phyloP scores from a whole-genome alignment of 2,329 filamentous ascomycete species.

The Alternaria postmessia region DNA sequence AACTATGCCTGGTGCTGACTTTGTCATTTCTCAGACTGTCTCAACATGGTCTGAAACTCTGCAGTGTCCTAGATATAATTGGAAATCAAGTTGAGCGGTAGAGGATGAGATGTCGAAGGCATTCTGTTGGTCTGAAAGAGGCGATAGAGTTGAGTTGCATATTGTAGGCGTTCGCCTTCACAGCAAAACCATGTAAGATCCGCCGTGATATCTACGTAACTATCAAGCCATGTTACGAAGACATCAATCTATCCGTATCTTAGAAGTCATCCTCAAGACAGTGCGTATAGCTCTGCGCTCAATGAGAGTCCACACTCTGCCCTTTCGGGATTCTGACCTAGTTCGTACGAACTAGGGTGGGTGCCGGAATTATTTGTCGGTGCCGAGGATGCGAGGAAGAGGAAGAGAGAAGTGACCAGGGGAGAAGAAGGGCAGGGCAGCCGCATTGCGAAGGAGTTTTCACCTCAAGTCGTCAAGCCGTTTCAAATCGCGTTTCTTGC shows the following conservation, averaged over 20 bases:
- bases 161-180: not conserved
- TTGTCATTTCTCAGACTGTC: not conserved
- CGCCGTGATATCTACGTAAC: not conserved
- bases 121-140: not conserved
- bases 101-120: not conserved
- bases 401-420: not conserved
- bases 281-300: not conserved
- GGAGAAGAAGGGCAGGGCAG: not conserved
- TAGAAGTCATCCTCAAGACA: not conserved
- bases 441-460: not conserved
- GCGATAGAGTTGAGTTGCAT: no score
- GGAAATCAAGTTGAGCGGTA: not conserved
- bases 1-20: not conserved
- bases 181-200: not conserved
- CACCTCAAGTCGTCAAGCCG: not conserved
- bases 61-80: not conserved
- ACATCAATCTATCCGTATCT: not conserved
- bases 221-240: not conserved
- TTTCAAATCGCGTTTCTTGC: not conserved
- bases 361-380: not conserved
- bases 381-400: not conserved
- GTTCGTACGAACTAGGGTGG: not conserved
- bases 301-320: constrained; percentile 1
- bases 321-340: not conserved
- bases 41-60: not conserved